Percentiles rank a stretch among this genome's conserved stretches.
phyloP scores from a whole-genome alignment of 805 yeast genomes.

The Pichia ethanolica region DNA sequence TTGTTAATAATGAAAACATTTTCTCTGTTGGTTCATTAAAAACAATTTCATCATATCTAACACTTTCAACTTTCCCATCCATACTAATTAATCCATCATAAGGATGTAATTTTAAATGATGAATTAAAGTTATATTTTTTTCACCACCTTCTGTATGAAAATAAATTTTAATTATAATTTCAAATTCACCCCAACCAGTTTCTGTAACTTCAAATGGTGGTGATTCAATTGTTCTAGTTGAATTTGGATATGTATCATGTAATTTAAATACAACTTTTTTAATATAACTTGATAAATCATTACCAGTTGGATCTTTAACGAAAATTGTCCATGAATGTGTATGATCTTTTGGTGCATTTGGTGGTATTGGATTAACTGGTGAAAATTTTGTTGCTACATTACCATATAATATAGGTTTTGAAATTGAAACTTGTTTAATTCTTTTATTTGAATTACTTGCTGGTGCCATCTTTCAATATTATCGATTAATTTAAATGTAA shows the following conservation, averaged over 20 bases:
- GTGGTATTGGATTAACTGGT: constrained; percentile 39
- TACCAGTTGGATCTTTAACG: constrained; percentile 70
- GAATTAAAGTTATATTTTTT: constrained; percentile 78
- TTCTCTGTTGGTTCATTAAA: constrained; percentile 94
- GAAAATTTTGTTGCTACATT: constrained; percentile 68
- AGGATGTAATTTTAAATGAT: constrained; percentile 88
- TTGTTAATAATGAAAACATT: constrained; percentile 70
- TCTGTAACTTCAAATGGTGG: constrained; percentile 96
- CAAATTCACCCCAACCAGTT: constrained; percentile 99
- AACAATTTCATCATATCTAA: constrained; percentile 81
- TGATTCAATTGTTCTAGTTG: constrained; percentile 75
- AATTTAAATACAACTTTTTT: constrained; percentile 90
- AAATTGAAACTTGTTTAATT: constrained; percentile 49
- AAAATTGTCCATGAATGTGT: constrained; percentile 96
- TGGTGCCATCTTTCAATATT: constrained; percentile 24
- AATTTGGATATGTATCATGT: constrained; percentile 87
- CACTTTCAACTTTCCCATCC: constrained; percentile 44
- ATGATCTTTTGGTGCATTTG: constrained; percentile 75
- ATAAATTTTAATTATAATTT: constrained; percentile 77
- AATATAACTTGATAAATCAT: constrained; percentile 73
- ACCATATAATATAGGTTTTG: constrained; percentile 77
- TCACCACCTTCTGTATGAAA: constrained; percentile 85
- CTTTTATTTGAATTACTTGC: constrained; percentile 26
- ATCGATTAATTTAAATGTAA: neutral
- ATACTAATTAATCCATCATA: constrained; percentile 35